Evolutionary conservation across 768 basidiomycete species (phyloP).

Genomic region (Coprinopsis cinerea): DNA sequence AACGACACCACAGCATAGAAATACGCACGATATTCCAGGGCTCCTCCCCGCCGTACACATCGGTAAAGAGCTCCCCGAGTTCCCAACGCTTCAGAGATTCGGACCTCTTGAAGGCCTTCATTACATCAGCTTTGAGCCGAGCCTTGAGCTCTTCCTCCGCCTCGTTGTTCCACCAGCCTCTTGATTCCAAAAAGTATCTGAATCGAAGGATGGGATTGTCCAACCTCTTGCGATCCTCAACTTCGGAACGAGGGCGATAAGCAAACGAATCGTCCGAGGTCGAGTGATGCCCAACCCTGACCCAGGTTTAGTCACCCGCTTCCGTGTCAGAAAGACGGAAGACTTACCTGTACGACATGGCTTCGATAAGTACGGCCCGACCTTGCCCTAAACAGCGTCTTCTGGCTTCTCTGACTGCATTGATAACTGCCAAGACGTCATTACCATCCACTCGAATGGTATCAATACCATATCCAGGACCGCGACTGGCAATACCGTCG

Average conservation of each 20-base stretch:
- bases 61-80: conserved; percentile 78
- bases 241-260: conserved; percentile 84
- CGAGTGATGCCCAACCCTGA: conserved; percentile 87
- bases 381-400: conserved; percentile 68
- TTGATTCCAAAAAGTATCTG: conserved; percentile 77
- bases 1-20: background rate
- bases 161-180: conserved; percentile 76
- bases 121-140: conserved; percentile 63
- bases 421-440: conserved; percentile 79
- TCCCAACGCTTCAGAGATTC: conserved; percentile 64
- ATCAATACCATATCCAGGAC: conserved; percentile 88
- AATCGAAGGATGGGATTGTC: conserved; percentile 87
- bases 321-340: background rate
- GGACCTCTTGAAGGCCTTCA: conserved; percentile 72
- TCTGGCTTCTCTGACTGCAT: conserved; percentile 67
- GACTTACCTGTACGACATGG: conserved; percentile 81
- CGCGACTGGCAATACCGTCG: conserved; percentile 88
- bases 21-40: conserved; percentile 77
- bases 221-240: conserved; percentile 86
- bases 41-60: conserved; percentile 81
- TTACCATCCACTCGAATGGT: conserved; percentile 94
- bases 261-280: conserved; percentile 96
- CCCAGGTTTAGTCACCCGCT: conserved; percentile 2
- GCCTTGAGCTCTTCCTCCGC: conserved; percentile 71
- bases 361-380: conserved; percentile 79